These are phyloP conservation scores for Ceratocystis diversiconidia DNA, from an alignment of 2,329 filamentous ascomycete genomes.

Conservation along the genomic window DNA sequence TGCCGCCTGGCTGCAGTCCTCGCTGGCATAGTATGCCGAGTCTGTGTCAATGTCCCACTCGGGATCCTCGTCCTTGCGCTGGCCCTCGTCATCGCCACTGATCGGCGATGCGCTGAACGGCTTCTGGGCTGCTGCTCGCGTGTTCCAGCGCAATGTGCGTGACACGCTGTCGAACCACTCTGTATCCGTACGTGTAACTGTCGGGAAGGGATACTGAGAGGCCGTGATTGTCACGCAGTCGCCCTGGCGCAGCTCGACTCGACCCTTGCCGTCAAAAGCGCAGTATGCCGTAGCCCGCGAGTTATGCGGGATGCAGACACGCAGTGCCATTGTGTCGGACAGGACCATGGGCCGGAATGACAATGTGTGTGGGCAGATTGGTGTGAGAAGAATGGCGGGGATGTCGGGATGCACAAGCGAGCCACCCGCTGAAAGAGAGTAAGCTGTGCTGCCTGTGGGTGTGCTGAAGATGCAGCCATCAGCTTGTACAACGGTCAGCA, in stretches of 20 bases:
- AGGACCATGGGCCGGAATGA: conserved; percentile 97
- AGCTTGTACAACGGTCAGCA: conserved; percentile 88
- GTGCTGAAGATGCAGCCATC: conserved; percentile 98
- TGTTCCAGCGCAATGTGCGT: conserved; percentile 88
- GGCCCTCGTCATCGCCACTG: conserved; percentile 31
- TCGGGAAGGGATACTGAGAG: conserved; percentile 92
- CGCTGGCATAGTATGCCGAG: conserved; percentile 53
- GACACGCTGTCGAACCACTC: conserved; percentile 98
- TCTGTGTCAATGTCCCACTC: conserved; percentile 96
- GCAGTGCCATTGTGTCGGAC: conserved; percentile 83
- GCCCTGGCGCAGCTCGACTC: conserved; percentile 80
- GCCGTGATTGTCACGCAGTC: conserved; percentile 95
- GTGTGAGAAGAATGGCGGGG: conserved; percentile 87
- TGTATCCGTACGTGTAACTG: conserved; percentile 72
- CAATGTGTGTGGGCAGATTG: conserved; percentile 92
- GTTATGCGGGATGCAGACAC: conserved; percentile 69
- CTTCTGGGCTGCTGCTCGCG: conserved; percentile 80
- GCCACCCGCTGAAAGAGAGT: conserved; percentile 88
- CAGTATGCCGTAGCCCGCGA: conserved; percentile 91
- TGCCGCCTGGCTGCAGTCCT: conserved; percentile 53
- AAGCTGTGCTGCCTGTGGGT: conserved; percentile 86
- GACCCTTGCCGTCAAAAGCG: conserved; percentile 92
- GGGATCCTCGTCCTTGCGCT: conserved; percentile 30
- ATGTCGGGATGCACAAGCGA: conserved; percentile 94
- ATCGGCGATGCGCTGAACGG: conserved; percentile 51